A percentile compares a stretch with the other conserved stretches of the same genome.
Evolutionary conservation across 2,329 filamentous ascomycete species (phyloP).

Genomic region (Akanthomyces muscarius): DNA sequence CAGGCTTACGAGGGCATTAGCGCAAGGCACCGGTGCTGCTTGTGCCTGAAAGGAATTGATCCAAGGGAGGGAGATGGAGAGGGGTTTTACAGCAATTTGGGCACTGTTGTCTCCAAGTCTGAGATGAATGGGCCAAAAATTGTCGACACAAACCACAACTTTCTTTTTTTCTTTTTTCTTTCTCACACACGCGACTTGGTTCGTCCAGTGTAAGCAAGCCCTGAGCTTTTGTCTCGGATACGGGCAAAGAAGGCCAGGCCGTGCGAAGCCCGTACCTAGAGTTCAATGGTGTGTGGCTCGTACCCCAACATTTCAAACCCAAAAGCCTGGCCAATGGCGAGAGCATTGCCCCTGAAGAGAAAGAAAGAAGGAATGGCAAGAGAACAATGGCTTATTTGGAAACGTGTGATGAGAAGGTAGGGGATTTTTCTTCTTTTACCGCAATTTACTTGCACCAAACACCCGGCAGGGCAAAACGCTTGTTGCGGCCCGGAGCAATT

Average conservation of each 20-base stretch:
- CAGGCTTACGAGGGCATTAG: background rate
- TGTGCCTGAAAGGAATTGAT: background rate
- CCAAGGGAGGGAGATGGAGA: background rate
- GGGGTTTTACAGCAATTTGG: background rate
- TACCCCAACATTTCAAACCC: background rate
- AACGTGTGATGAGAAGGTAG: too few species aligned
- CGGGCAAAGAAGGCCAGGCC: background rate
- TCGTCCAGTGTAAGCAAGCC: background rate
- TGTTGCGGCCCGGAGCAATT: background rate
- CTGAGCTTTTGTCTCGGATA: background rate
- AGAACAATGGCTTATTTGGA: too few species aligned
- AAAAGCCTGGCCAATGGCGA: background rate
- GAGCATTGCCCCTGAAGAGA: background rate
- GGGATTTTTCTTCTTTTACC: too few species aligned
- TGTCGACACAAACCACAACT: background rate
- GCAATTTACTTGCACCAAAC: too few species aligned
- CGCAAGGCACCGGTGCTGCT: constrained; percentile 1
- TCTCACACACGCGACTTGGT: background rate
- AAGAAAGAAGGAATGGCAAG: too few species aligned
- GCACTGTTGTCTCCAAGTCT: background rate
- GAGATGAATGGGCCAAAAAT: background rate
- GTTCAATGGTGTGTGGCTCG: background rate
- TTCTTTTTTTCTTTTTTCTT: background rate
- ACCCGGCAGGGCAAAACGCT: too few species aligned
- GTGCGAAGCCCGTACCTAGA: background rate